A percentile compares a stretch with the other conserved stretches of the same genome.
phyloP scores from a whole-genome alignment of 2,329 filamentous ascomycete genomes.

The Talaromyces marneffei region DNA sequence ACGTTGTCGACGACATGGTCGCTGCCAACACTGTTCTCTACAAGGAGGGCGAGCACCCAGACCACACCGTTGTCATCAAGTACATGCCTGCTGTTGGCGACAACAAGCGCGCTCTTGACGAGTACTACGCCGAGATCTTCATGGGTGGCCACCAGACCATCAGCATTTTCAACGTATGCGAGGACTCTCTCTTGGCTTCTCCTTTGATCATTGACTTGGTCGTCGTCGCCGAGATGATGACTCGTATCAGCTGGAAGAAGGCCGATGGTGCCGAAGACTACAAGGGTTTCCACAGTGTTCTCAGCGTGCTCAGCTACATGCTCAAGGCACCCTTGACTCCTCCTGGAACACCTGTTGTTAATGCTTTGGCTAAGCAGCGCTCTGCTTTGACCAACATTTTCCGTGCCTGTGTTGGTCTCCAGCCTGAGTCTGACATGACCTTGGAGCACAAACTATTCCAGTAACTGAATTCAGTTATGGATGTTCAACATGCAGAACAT shows the following conservation, averaged over 20 bases:
- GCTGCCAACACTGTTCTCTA: constrained; percentile 90
- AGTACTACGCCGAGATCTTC: constrained; percentile 99
- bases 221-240: constrained; percentile 94
- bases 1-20: constrained; percentile 99
- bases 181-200: constrained; percentile 92
- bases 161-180: constrained; percentile 96
- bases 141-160: constrained; percentile 98
- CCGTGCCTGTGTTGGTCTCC: constrained; percentile 90
- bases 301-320: constrained; percentile 98
- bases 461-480: not conserved
- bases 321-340: constrained; percentile 90
- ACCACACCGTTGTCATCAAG: constrained; percentile 99
- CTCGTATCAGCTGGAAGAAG: constrained; percentile 92
- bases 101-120: constrained; percentile 96
- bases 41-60: constrained; percentile 85
- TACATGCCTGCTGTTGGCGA: constrained; percentile 99
- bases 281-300: constrained; percentile 92
- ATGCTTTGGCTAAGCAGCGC: constrained; percentile 92
- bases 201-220: constrained; percentile 97
- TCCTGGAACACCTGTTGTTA: constrained; percentile 90
- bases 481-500: not conserved
- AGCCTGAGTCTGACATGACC: constrained; percentile 98
- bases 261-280: constrained; percentile 60
- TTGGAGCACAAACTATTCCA: constrained; percentile 92
- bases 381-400: constrained; percentile 95